A percentile compares a stretch with the other conserved stretches of the same genome.
These are phyloP conservation scores for Wakefieldia striispora DNA, from an alignment of 768 basidiomycete genomes.

Conservation along the genomic window DNA sequence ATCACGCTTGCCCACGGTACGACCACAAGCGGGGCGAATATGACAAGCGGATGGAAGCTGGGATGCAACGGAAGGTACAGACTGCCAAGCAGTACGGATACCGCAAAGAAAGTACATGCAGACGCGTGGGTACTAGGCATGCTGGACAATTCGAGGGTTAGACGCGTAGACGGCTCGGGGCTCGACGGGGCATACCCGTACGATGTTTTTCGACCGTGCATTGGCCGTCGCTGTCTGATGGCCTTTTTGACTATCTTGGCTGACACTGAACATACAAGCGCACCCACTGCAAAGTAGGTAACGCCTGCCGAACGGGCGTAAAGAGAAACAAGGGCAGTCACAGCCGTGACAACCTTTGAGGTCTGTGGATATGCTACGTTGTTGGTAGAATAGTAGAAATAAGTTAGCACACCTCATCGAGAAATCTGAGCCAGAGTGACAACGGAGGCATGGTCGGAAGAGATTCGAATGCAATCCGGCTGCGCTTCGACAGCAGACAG, in stretches of 20 bases:
- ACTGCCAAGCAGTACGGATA: conserved; percentile 58
- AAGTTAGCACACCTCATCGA: conserved; percentile 29
- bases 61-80: conserved; percentile 57
- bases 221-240: conserved; percentile 66
- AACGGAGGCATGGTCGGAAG: conserved; percentile 2
- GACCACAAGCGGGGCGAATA: conserved; percentile 43
- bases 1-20: conserved; percentile 57
- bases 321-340: conserved; percentile 50
- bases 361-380: conserved; percentile 44
- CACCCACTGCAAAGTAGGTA: conserved; percentile 57
- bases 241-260: conserved; percentile 61
- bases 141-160: conserved; percentile 34
- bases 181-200: conserved; percentile 59
- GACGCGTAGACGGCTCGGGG: not conserved
- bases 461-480: too few species aligned
- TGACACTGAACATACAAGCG: conserved; percentile 50
- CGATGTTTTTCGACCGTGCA: conserved; percentile 44
- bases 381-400: conserved; percentile 4
- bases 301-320: conserved; percentile 64
- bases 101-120: conserved; percentile 60
- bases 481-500: too few species aligned
- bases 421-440: conserved; percentile 29
- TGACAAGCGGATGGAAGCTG: conserved; percentile 39
- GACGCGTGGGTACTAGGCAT: conserved; percentile 87
- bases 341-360: conserved; percentile 50